Evolutionary conservation across 164 flowering plant genomes (phyloP).

Genomic region (Annona cherimola): DNA sequence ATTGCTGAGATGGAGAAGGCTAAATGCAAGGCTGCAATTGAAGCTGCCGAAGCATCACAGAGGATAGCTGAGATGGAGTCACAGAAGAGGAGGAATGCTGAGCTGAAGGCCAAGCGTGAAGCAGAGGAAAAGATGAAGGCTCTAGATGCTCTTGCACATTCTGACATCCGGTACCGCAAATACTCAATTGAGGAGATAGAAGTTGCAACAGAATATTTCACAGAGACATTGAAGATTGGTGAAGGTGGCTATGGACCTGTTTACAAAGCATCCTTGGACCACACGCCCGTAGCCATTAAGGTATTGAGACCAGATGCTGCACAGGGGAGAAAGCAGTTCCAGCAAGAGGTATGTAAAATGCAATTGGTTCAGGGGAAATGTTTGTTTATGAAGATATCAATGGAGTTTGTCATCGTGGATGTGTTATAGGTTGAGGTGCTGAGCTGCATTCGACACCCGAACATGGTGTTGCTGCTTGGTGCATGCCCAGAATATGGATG

Average conservation of each 20-base stretch:
- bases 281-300: constrained; percentile 72
- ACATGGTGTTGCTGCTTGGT: constrained; percentile 73
- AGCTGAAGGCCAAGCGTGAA: constrained; percentile 47
- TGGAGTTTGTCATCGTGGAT: not conserved
- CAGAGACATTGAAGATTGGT: constrained; percentile 43
- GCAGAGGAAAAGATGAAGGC: constrained; percentile 46
- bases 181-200: constrained; percentile 62
- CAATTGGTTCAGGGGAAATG: not conserved
- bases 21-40: constrained; percentile 56
- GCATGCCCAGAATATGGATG: constrained; percentile 80
- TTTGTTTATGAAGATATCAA: not conserved
- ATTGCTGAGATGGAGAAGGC: constrained; percentile 59
- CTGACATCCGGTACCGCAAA: constrained; percentile 45
- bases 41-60: constrained; percentile 56
- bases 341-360: constrained; percentile 50
- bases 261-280: constrained; percentile 51
- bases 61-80: constrained; percentile 63
- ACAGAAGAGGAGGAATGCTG: constrained; percentile 45
- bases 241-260: constrained; percentile 92
- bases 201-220: constrained; percentile 46
- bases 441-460: constrained; percentile 71
- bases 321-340: constrained; percentile 71
- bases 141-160: constrained; percentile 28
- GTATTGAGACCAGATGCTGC: constrained; percentile 67
- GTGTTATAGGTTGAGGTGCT: constrained; percentile 60